Percentiles rank a stretch among this genome's conserved stretches.
phyloP scores from a whole-genome alignment of 2,329 filamentous ascomycete genomes.

The Didymella lethalis region DNA sequence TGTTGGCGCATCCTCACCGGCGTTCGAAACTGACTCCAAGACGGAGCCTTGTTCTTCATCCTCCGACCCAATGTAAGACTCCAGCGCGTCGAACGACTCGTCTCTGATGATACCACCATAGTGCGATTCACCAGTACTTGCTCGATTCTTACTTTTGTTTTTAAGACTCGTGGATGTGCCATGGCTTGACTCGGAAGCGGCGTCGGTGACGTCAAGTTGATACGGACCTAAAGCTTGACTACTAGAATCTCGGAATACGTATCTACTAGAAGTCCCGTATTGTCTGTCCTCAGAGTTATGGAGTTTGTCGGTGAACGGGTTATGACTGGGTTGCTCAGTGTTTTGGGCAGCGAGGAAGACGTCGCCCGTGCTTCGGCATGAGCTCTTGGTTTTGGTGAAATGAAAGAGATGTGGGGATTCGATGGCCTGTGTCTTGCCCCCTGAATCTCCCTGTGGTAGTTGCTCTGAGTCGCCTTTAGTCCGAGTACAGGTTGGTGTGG shows the following conservation, averaged over 20 bases:
- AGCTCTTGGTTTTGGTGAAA: not conserved
- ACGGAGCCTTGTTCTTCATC: conserved; percentile 15
- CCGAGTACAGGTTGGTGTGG: conserved; percentile 16
- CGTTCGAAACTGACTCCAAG: conserved; percentile 11
- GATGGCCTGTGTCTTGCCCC: not conserved
- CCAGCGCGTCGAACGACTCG: conserved; percentile 10
- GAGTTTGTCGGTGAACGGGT: conserved; percentile 3
- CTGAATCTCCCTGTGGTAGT: not conserved
- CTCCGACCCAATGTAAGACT: conserved; percentile 10
- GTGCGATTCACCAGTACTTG: not conserved
- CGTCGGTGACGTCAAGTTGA: conserved; percentile 17
- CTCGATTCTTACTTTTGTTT: not conserved
- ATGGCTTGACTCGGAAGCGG: conserved; percentile 15
- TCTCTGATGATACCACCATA: conserved; percentile 4
- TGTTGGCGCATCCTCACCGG: not conserved
- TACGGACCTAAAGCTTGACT: not conserved
- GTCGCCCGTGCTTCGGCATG: conserved; percentile 1
- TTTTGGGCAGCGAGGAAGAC: conserved; percentile 4
- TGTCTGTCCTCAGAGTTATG: not conserved
- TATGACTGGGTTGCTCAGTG: not conserved
- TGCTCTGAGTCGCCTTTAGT: not conserved
- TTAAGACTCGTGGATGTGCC: not conserved
- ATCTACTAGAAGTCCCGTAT: not conserved
- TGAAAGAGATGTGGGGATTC: conserved; percentile 1
- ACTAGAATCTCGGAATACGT: not conserved